Base-by-base conservation (phyloP, 805 yeast genomes). In the Grigorovia yakushimaensis region DNA sequence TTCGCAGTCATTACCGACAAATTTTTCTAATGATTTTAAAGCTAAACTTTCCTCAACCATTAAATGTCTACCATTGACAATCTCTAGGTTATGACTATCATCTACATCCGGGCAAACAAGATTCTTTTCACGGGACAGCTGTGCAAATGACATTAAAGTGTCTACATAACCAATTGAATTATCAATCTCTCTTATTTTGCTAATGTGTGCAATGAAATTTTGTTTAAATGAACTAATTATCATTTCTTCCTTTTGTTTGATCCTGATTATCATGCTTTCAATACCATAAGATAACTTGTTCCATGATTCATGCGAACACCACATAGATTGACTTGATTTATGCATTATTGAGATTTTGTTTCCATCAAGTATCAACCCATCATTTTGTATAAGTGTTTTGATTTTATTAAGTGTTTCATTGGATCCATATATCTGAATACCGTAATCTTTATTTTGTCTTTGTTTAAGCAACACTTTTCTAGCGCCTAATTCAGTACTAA, bases 21-120 rank as follows among this genome's bases (percentile, higher is more conserved):
- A 68, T 9, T 51, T 52, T 44, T 59, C 64, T 30, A 62, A 51
- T 1, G 81, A 77, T 21, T 67, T 66, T 1, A 67, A 61, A 42
- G 67, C 72, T 47, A 85, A 67, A 1, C 87, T 86, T 33, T 80
- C 77, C 58, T 91, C 97, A 2, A 91, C 98, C 15, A 88, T 88
- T 13, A 86, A 59, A 62, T 93, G 98, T 27, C 96, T 70, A 0
- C 98, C 98, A 1, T 71, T 75, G 1, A 58, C 58, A 9, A 88
- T 75, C 0, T 73, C 68, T 4, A 83, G 68, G 18, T 60, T 66
- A 0, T 72, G 67, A 2, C 76, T 67, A 1, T 74, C 65, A 30
- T 74, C 74, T 20, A 91, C 66, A 9, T 55, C 67, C 0, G 98
- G 98, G 46, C 86, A 67, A 0, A 75, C 79, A 42, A 88, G 71